phyloP scores from a whole-genome alignment of 495 filamentous ascomycete species.

The Penicillium cataractarum region DNA sequence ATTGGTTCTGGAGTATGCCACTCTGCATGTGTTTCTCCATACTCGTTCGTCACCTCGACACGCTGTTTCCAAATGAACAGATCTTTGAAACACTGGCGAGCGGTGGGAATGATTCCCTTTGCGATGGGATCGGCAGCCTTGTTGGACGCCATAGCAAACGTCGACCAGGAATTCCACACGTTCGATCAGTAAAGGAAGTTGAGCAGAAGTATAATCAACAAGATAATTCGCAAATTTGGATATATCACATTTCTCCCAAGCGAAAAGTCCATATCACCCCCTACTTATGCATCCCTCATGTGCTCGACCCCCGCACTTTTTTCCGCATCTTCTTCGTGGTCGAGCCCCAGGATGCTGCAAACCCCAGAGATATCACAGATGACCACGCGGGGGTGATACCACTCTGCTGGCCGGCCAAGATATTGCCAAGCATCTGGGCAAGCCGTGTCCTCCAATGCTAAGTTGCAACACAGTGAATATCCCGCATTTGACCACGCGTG shows the following conservation, averaged over 20 bases:
- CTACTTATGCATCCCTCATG: slow-evolving; percentile 1
- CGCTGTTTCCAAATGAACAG: slow-evolving; percentile 71
- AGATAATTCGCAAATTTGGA: neutral
- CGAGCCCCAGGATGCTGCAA: slow-evolving; percentile 8
- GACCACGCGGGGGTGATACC: slow-evolving; percentile 13
- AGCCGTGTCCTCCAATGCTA: slow-evolving; percentile 21
- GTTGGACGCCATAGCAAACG: slow-evolving; percentile 28
- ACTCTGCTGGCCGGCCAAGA: slow-evolving; percentile 23
- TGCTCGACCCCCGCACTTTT: slow-evolving; percentile 17
- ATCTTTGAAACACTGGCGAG: slow-evolving; percentile 61
- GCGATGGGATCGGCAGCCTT: slow-evolving; percentile 62
- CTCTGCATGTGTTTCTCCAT: slow-evolving; percentile 54
- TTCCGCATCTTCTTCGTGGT: slow-evolving; percentile 22
- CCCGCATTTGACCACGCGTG: slow-evolving; percentile 13
- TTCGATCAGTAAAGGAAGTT: neutral
- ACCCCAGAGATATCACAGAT: slow-evolving; percentile 15
- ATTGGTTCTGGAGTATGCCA: slow-evolving; percentile 63
- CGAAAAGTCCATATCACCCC: neutral
- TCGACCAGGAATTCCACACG: neutral
- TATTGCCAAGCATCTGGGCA: slow-evolving; percentile 23
- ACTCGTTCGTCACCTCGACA: slow-evolving; percentile 61
- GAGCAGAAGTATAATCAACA: neutral
- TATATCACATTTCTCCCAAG: neutral
- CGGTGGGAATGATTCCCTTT: slow-evolving; percentile 59
- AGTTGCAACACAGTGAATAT: slow-evolving; percentile 11